phyloP scores from a whole-genome alignment of 257 asterid species.

The Gardenia jasminoides region DNA sequence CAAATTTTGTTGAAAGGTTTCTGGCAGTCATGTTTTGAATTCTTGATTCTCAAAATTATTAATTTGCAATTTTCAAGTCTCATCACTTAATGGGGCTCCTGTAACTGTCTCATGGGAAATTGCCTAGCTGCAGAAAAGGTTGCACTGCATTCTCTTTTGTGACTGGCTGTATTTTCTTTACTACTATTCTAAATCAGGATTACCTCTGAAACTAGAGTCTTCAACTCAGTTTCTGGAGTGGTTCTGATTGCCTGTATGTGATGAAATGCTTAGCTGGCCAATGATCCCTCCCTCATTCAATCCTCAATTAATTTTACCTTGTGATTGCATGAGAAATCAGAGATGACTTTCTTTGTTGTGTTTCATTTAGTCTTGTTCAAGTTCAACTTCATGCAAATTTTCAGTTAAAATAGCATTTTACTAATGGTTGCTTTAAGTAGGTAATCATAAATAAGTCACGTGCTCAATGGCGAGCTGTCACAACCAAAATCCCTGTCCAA shows the following conservation, averaged over 20 bases:
- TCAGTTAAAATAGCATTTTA: background rate
- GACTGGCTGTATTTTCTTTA: background rate
- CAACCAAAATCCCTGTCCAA: conserved; percentile 55
- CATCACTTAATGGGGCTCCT: background rate
- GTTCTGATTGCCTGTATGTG: background rate
- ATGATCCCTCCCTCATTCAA: background rate
- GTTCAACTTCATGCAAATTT: background rate
- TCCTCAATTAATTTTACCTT: background rate
- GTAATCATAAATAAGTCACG: conserved; percentile 90
- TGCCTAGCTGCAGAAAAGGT: background rate
- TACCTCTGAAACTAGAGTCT: background rate
- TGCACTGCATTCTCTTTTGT: background rate
- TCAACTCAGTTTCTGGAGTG: background rate
- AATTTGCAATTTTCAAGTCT: background rate
- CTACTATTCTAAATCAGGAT: background rate
- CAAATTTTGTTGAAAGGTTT: background rate
- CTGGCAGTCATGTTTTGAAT: background rate
- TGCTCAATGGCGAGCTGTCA: conserved; percentile 65
- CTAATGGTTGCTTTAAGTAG: conserved; percentile 31
- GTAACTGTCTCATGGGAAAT: background rate
- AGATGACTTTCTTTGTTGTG: background rate
- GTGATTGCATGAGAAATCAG: background rate
- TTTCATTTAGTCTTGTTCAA: background rate
- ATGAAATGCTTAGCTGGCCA: background rate
- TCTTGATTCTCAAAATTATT: background rate